Conservation (phyloP, 352 stramenopile species). For the Phytophthora hybrid region DNA sequence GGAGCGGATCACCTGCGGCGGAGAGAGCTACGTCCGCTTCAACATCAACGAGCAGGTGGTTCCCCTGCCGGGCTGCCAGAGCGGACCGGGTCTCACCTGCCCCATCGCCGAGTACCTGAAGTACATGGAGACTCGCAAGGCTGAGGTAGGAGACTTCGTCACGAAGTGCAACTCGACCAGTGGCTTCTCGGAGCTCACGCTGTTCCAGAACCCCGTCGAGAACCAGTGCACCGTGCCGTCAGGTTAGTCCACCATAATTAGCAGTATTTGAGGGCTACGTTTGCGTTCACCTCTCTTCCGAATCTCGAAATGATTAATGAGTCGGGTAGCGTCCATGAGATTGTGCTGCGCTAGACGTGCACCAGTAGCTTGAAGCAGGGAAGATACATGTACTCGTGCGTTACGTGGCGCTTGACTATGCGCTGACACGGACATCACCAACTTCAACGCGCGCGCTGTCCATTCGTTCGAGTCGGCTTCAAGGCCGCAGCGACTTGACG, state of each 20-base stretch:
- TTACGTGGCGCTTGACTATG: not conserved
- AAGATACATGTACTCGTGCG: not conserved
- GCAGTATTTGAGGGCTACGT: not conserved
- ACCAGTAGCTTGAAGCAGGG: constrained; percentile 1
- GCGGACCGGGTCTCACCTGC: constrained; percentile 57
- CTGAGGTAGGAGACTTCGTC: constrained; percentile 56
- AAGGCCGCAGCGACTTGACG: constrained; percentile 2
- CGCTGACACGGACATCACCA: constrained; percentile 5
- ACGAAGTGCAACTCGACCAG: constrained; percentile 46
- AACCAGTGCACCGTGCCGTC: constrained; percentile 46
- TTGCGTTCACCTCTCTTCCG: not conserved
- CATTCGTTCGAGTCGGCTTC: constrained; percentile 4
- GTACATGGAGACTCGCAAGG: constrained; percentile 48
- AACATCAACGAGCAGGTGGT: constrained; percentile 63
- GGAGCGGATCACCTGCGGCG: constrained; percentile 54
- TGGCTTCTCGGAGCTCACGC: constrained; percentile 45
- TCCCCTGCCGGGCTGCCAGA: constrained; percentile 51
- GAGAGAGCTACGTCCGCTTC: constrained; percentile 54
- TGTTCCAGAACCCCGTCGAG: constrained; percentile 57
- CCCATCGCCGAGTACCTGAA: constrained; percentile 48
- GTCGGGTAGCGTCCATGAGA: not conserved
- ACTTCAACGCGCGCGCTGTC: constrained; percentile 4
- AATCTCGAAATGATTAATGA: constrained; percentile 1
- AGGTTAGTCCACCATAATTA: constrained; percentile 11
- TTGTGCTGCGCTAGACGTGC: constrained; percentile 3